phyloP scores from a whole-genome alignment of 2,329 filamentous ascomycete species.

The Botrytis galanthina region DNA sequence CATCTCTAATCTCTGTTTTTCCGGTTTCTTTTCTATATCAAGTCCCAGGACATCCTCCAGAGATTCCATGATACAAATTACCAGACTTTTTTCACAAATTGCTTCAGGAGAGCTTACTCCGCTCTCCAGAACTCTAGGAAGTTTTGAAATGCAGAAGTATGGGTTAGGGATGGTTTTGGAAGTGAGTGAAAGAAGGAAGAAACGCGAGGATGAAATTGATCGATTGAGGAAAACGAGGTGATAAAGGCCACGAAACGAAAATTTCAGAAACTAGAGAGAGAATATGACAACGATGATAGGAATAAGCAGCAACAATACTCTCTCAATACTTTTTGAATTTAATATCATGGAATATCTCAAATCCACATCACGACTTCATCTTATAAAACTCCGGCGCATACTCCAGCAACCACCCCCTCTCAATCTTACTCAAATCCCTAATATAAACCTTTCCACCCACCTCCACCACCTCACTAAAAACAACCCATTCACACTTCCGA shows the following conservation, averaged over 20 bases:
- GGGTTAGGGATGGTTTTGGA: neutral
- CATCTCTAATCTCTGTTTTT: too few species aligned
- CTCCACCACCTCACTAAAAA: constrained; percentile 93
- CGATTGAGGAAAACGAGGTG: accelerated
- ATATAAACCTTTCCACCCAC: constrained; percentile 87
- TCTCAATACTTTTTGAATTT: neutral
- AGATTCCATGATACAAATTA: neutral
- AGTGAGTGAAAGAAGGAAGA: neutral
- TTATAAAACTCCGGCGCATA: constrained; percentile 84
- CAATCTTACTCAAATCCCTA: constrained; percentile 86
- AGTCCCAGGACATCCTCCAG: too few species aligned
- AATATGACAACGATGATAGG: neutral
- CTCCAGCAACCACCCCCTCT: constrained; percentile 88
- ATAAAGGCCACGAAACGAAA: neutral
- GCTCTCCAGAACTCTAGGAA: accelerated
- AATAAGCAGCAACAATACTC: neutral
- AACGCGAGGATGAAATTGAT: accelerated
- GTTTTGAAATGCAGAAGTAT: neutral
- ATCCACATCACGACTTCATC: constrained; percentile 39
- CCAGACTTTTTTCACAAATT: neutral
- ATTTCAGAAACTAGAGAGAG: accelerated
- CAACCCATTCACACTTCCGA: constrained; percentile 91
- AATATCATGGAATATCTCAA: too few species aligned
- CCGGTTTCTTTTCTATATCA: too few species aligned
- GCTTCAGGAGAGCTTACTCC: accelerated